Evolutionary conservation across 2,329 filamentous ascomycete species (phyloP), one percentile per base, ranked within the genome.

Genomic region (Metarhizium brunneum): DNA sequence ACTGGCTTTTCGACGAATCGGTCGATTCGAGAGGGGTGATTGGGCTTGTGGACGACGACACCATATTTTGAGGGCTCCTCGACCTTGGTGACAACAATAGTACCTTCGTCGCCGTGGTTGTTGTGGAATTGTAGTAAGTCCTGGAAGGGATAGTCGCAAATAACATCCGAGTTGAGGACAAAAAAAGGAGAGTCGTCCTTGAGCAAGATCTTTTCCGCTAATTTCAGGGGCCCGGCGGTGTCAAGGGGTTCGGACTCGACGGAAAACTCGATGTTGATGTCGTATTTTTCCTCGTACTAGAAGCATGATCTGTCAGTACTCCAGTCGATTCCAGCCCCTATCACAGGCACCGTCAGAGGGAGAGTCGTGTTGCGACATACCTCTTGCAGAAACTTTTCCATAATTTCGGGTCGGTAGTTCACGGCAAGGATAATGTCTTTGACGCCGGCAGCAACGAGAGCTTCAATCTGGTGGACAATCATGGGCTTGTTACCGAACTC

Each of bases 1-100:
- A 97, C 90, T 42, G 92, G 92, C 82, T 99, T 99, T 84, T 99
- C 92, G 64, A 99, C 94, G 77, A 99, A 99, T 64, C 94, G 91
- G 75, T 99, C 94, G 73, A 99, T 97, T 69, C 89, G 85, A 50
- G 90, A 90, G 54, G 89, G 76, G 76, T 96, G 90, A 73, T 86
- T 88, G 60, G 91, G 90, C 80, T 95, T 94, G 85, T 97, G 92
- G 35, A 99, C 94, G 56, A 99, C 86, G 64, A 99, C 92, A 83
- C 92, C 92, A 72, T 97, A 99, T 77, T 99, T 99, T 69, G 90
- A 95, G 47, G 92, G 92, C 76, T 99, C 94, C 76, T 99, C 92
- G 54, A 99, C 92, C 82, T 97, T 99, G 68, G 92, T 99, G 60
- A 97, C 92, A 50, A 96, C 88, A 68, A 99, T 99, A 63, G 92